phyloP scores from a whole-genome alignment of 768 basidiomycete genomes.

The Russula olivacea region DNA sequence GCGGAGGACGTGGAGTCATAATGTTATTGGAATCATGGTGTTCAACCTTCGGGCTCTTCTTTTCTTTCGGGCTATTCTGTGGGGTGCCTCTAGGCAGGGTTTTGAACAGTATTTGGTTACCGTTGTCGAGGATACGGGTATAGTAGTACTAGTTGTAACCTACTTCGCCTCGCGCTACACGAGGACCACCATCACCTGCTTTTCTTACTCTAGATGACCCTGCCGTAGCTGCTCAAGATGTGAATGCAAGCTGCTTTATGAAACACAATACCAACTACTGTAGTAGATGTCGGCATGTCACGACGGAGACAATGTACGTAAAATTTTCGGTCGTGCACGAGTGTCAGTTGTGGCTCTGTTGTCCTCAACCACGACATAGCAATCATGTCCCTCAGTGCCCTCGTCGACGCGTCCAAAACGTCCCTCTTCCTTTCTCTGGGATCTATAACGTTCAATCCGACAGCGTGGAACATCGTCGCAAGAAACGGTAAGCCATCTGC shows the following conservation, averaged over 20 bases:
- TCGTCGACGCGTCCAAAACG: slow-evolving; percentile 55
- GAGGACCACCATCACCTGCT: background rate
- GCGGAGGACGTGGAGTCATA: slow-evolving; percentile 19
- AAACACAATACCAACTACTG: background rate
- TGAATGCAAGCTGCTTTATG: background rate
- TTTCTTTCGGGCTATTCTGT: background rate
- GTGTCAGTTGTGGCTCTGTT: background rate
- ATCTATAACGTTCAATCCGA: slow-evolving; percentile 83
- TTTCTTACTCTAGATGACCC: background rate
- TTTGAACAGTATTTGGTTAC: background rate
- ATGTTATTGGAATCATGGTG: too few species aligned
- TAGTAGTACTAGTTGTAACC: too few species aligned
- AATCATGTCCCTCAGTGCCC: slow-evolving; percentile 31
- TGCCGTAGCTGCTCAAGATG: background rate
- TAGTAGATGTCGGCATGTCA: too few species aligned
- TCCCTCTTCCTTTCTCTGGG: slow-evolving; percentile 63
- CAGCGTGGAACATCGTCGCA: slow-evolving; percentile 94
- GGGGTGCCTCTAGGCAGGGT: background rate
- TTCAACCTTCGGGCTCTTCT: too few species aligned
- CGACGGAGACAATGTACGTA: slow-evolving; percentile 4
- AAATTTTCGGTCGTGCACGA: background rate
- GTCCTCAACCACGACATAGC: slow-evolving; percentile 7
- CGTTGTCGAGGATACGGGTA: background rate
- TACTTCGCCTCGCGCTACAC: background rate
- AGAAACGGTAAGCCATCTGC: slow-evolving; percentile 64